Evolutionary conservation across 2,329 filamentous ascomycete genomes (phyloP).

Genomic region (Calonectria montana): DNA sequence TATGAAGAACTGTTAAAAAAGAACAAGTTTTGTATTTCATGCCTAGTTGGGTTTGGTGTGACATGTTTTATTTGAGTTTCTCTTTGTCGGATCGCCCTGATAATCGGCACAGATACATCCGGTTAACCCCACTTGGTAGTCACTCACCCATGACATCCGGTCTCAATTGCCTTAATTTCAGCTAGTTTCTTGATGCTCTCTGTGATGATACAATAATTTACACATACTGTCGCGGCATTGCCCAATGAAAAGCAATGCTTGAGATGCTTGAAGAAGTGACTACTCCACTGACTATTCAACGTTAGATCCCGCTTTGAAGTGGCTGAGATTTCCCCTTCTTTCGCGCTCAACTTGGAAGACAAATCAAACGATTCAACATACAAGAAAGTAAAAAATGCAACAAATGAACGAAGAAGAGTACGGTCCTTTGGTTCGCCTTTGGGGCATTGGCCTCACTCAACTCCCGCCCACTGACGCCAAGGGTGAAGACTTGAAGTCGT

Average conservation of each 20-base stretch:
- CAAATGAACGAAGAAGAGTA: conserved; percentile 39
- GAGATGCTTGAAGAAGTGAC: not conserved
- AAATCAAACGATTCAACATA: not conserved
- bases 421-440: conserved; percentile 65
- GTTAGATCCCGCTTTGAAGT: not conserved
- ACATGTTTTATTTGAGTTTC: conserved; percentile 1
- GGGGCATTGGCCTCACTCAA: conserved; percentile 61
- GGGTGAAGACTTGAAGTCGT: conserved; percentile 57
- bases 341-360: not conserved
- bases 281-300: not conserved
- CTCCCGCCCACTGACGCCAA: conserved; percentile 57
- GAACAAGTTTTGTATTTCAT: not conserved
- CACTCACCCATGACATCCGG: not conserved
- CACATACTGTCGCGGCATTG: not conserved
- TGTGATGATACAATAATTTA: too few relatives aligned
- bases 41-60: not conserved
- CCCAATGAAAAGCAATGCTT: not conserved
- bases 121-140: conserved; percentile 6
- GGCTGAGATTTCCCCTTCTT: not conserved
- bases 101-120: conserved; percentile 10
- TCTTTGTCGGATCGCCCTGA: not conserved
- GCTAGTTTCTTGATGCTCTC: not conserved
- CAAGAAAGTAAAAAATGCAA: not conserved
- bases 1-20: conserved; percentile 36
- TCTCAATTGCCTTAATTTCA: not conserved